Evolutionary conservation across 805 yeast genomes (phyloP).

Genomic region (Tanozyma kutaoensis): DNA sequence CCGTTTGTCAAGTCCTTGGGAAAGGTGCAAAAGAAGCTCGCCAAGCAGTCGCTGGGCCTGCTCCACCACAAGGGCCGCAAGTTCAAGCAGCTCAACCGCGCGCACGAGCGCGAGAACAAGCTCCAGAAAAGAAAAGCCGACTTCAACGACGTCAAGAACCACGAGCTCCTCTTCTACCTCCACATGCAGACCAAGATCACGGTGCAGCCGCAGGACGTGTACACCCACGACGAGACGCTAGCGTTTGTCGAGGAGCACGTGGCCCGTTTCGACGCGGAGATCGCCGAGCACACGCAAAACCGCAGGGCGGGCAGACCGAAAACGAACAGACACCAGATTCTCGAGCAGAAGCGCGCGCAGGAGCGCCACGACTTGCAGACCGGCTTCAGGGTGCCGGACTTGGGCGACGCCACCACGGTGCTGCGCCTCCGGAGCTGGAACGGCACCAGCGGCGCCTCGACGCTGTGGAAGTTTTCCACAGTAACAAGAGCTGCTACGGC

Average conservation of each 20-base stretch:
- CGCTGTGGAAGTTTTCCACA: constrained; percentile 39
- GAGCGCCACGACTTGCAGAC: constrained; percentile 52
- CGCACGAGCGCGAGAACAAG: constrained; percentile 74
- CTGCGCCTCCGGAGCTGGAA: constrained; percentile 59
- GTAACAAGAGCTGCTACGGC: constrained; percentile 12
- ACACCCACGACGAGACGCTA: constrained; percentile 45
- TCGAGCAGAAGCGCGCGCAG: constrained; percentile 47
- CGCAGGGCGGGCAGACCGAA: constrained; percentile 88
- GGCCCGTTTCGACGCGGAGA: constrained; percentile 62
- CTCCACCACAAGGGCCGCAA: constrained; percentile 86
- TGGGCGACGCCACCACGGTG: constrained; percentile 49
- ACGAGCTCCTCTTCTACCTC: constrained; percentile 43
- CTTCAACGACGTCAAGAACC: constrained; percentile 44
- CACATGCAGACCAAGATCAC: constrained; percentile 40
- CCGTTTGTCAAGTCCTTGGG: constrained; percentile 55
- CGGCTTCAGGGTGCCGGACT: constrained; percentile 65
- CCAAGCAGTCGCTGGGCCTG: constrained; percentile 35
- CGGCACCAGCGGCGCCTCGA: constrained; percentile 68
- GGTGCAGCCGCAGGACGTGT: constrained; percentile 17
- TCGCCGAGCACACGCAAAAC: constrained; percentile 41
- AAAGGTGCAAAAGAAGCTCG: constrained; percentile 50
- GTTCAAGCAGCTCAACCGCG: constrained; percentile 70
- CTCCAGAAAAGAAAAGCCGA: constrained; percentile 44
- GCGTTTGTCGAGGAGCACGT: constrained; percentile 49
- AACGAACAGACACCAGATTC: constrained; percentile 49